phyloP scores from a whole-genome alignment of 139 green algal genomes.

The Tetraselmis chui region DNA sequence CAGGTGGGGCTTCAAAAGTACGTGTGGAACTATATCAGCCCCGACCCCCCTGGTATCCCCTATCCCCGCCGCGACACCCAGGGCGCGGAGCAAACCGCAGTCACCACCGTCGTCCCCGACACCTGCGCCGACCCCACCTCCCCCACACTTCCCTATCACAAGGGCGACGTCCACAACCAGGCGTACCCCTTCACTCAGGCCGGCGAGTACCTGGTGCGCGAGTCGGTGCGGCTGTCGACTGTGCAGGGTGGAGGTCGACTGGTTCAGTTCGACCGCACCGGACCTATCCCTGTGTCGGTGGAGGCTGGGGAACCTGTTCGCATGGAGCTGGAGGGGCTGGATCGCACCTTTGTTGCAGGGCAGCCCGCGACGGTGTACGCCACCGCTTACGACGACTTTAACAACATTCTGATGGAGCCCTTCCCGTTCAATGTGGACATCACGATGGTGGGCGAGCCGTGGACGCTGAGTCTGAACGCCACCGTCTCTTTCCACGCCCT shows the following conservation, averaged over 20 bases:
- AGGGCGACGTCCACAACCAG: not conserved
- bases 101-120: not conserved
- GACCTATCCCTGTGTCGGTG: not conserved
- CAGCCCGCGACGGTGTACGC: not conserved
- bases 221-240: not conserved
- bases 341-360: not conserved
- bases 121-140: not conserved
- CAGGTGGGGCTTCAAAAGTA: not conserved
- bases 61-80: not conserved
- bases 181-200: not conserved
- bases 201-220: not conserved
- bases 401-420: not conserved
- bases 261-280: not conserved
- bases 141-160: not conserved
- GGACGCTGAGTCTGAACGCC: not conserved
- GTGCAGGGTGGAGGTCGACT: not conserved
- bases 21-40: not conserved
- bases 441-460: slow-evolving; percentile 4
- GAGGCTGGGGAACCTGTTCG: not conserved
- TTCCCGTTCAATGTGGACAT: not conserved
- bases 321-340: not conserved
- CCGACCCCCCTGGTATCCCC: not conserved
- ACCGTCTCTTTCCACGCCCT: not conserved
- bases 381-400: not conserved
- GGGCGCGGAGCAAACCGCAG: not conserved